Base-by-base conservation (phyloP, 2,329 filamentous ascomycete species). In the Monilinia laxa region DNA sequence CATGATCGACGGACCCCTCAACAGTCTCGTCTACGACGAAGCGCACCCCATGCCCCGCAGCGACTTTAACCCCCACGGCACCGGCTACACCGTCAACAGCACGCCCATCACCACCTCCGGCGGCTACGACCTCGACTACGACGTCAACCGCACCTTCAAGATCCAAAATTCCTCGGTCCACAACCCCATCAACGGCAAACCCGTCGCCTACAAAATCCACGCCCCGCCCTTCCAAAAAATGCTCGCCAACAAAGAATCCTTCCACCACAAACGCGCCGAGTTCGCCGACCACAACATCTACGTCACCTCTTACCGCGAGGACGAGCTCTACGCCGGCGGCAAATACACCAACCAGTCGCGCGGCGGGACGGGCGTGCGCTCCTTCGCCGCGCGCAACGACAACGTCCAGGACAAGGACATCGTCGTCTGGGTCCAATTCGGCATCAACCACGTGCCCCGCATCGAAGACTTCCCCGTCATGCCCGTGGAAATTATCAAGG, bases 391-490 rank as follows among this genome's bases (percentile, higher is more conserved):
- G 78, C 47, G 86, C 79, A 77, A 81, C 40, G 78, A 83, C 56
- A 73, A 81, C 71, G 79, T 82, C 38, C 71, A 82, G 75, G 77
- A 87, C 67, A 77, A 81, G 25, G 82, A 86, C 53, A 80, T 86
- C 52, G 83, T 87, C 1, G 76, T 87, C 5, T 87, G 84, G 83
- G 81, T 85, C 23, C 83, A 84, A 3, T 83, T 82, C 72, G 80
- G 87, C 23, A 83, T 88, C 35, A 90, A 88, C 45, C 87, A 90
- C 70, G 85, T 88, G 35, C 86, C 86, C 0, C 79, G 87, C 7
- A 80, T 85, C 31, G 87, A 89, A 73, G 87, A 90, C 73, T 90
- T 89, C 77, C 87, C 87, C 0, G 84, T 90, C 52, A 90, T 90
- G 87, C 87, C 87, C 0, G 83, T 82, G 71, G 87, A 90, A 76